Percentiles rank a stretch among this genome's conserved stretches.
These are phyloP conservation scores for Coniella lustricola DNA, from an alignment of 2,329 filamentous ascomycete species.

Conservation along the genomic window DNA sequence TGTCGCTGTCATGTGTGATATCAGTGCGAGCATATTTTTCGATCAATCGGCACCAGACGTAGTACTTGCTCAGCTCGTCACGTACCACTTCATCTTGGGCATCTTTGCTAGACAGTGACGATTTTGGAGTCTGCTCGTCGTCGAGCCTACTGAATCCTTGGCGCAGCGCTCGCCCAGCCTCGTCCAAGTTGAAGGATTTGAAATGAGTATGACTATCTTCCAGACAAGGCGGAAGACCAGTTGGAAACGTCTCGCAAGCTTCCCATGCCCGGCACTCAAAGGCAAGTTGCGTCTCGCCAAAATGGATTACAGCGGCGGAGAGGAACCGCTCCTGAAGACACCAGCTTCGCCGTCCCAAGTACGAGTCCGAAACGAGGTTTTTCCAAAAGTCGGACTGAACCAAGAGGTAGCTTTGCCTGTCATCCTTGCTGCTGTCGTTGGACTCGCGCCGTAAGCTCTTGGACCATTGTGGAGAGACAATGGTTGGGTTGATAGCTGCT, in stretches of 20 bases:
- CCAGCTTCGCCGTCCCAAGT: not conserved
- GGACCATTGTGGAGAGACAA: not conserved
- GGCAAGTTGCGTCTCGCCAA: not conserved
- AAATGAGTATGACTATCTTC: not conserved
- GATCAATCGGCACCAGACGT: not conserved
- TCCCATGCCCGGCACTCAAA: not conserved
- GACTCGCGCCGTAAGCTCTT: not conserved
- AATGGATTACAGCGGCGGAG: not conserved
- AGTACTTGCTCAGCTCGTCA: not conserved
- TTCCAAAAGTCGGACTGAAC: not conserved
- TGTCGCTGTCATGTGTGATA: no score
- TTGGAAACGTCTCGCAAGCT: not conserved
- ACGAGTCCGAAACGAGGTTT: not conserved
- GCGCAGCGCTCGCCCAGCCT: not conserved
- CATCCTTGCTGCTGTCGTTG: no score
- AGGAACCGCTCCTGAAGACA: not conserved
- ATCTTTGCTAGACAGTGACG: no score
- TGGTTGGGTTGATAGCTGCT: not conserved
- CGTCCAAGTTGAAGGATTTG: not conserved
- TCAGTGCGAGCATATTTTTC: not conserved
- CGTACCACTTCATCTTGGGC: not conserved
- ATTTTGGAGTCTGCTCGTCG: not conserved
- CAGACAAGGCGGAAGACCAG: not conserved
- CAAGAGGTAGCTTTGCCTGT: not conserved
- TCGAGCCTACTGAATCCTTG: not conserved